Evolutionary conservation across 371 early-diverging fungal species (phyloP).

Genomic region (Saksenaea oblongispora): DNA sequence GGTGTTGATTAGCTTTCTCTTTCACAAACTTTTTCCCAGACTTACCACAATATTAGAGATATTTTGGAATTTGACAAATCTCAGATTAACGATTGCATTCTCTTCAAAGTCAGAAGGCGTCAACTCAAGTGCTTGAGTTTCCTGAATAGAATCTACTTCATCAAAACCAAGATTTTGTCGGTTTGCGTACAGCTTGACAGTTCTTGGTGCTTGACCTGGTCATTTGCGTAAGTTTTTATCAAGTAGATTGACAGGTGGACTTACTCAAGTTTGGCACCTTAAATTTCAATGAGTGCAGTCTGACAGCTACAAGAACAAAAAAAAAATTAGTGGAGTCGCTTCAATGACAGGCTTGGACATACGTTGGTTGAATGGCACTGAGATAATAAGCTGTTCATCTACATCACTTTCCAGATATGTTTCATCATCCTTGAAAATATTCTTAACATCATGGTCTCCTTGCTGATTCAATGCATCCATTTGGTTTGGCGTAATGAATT

Average conservation of each 20-base stretch:
- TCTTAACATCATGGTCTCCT: slow-evolving; percentile 70
- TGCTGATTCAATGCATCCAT: slow-evolving; percentile 89
- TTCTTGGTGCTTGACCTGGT: slow-evolving; percentile 82
- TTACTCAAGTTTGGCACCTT: slow-evolving; percentile 60
- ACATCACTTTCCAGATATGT: slow-evolving; percentile 83
- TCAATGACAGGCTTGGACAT: slow-evolving; percentile 6
- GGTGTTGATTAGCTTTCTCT: neutral
- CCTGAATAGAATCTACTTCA: slow-evolving; percentile 73
- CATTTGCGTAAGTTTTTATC: neutral
- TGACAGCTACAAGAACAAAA: slow-evolving; percentile 55
- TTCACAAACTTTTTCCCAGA: neutral
- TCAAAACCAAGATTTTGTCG: slow-evolving; percentile 83
- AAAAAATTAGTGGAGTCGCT: neutral
- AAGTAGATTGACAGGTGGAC: neutral
- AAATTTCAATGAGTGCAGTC: slow-evolving; percentile 86
- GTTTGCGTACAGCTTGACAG: slow-evolving; percentile 85
- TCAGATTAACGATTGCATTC: slow-evolving; percentile 68
- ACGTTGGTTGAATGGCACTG: slow-evolving; percentile 84
- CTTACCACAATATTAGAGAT: slow-evolving; percentile 67
- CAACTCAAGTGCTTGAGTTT: slow-evolving; percentile 77
- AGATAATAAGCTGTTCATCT: slow-evolving; percentile 92
- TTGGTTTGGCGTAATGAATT: slow-evolving; percentile 71
- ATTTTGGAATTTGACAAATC: slow-evolving; percentile 93
- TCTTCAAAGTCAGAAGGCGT: slow-evolving; percentile 68
- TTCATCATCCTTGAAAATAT: slow-evolving; percentile 74